These are phyloP conservation scores for Monilinia polystroma DNA, from an alignment of 2,329 filamentous ascomycete species.

Conservation along the genomic window DNA sequence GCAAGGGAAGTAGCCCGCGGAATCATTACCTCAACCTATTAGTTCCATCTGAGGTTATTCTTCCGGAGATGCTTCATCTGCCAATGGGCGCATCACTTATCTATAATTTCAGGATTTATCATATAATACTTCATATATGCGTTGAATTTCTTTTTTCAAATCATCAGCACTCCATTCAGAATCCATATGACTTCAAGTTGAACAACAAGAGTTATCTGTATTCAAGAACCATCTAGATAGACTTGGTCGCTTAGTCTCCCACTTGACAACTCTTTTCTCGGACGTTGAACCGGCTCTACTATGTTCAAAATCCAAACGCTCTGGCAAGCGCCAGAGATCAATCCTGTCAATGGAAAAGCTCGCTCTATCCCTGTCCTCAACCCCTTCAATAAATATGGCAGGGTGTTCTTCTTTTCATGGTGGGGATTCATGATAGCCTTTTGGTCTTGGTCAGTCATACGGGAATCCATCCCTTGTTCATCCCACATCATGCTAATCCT, in stretches of 20 bases:
- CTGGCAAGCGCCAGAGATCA: conserved; percentile 44
- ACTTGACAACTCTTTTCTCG: neutral
- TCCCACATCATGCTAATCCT: conserved; percentile 53
- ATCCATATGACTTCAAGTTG: neutral
- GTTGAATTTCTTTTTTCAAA: neutral
- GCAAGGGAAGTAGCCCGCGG: neutral
- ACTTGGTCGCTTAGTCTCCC: neutral
- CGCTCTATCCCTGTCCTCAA: conserved; percentile 77
- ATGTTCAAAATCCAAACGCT: conserved; percentile 33
- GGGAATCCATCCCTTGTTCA: conserved; percentile 43
- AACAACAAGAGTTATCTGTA: neutral
- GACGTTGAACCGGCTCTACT: neutral
- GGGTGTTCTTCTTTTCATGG: conserved; percentile 89
- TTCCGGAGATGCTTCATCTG: conserved; percentile 19
- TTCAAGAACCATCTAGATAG: neutral
- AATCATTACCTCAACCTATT: neutral
- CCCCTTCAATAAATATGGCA: conserved; percentile 73
- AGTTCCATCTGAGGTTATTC: neutral
- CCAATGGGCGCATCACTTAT: neutral
- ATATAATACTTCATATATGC: conserved; percentile 14
- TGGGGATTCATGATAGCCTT: conserved; percentile 84
- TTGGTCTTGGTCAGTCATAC: conserved; percentile 73
- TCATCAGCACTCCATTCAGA: neutral
- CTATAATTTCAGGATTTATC: conserved; percentile 1
- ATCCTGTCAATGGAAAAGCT: conserved; percentile 82